These are phyloP conservation scores for Amborella trichopoda DNA, from an alignment of 164 flowering plant species.

Conservation along the genomic window DNA sequence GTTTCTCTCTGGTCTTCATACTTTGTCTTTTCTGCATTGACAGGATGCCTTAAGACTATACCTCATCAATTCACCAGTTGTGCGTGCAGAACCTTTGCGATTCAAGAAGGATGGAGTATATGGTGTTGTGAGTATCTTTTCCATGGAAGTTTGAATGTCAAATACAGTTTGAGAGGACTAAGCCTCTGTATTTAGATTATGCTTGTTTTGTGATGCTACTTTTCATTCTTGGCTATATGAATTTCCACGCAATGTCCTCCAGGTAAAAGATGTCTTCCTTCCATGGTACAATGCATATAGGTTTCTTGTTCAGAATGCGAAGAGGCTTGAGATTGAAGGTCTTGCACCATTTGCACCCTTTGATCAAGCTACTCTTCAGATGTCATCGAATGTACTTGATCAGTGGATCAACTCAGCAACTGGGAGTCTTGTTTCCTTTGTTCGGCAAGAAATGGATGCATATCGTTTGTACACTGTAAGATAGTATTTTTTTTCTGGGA, in stretches of 20 bases:
- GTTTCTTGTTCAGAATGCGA: constrained; percentile 93
- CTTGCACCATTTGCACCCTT: constrained; percentile 54
- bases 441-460: constrained; percentile 86
- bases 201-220: too few relatives aligned
- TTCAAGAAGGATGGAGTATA: constrained; percentile 93
- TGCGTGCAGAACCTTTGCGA: constrained; percentile 89
- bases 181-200: too few relatives aligned
- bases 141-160: too few relatives aligned
- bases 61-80: constrained; percentile 95
- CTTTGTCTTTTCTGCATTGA: constrained; percentile 1
- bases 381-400: constrained; percentile 84
- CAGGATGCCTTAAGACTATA: constrained; percentile 91
- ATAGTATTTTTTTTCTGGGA: too few relatives aligned
- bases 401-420: constrained; percentile 99
- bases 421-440: constrained; percentile 86
- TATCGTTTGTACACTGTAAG: constrained; percentile 84
- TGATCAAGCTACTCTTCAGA: constrained; percentile 38
- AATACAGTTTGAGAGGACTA: too few relatives aligned
- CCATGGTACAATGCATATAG: constrained; percentile 99
- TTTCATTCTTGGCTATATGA: too few relatives aligned
- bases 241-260: constrained; percentile 2
- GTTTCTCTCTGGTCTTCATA: background rate
- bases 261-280: constrained; percentile 94
- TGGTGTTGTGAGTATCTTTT: constrained; percentile 57
- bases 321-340: constrained; percentile 85